Base-by-base conservation (phyloP, 2,329 filamentous ascomycete species). In the Coniella lustricola region DNA sequence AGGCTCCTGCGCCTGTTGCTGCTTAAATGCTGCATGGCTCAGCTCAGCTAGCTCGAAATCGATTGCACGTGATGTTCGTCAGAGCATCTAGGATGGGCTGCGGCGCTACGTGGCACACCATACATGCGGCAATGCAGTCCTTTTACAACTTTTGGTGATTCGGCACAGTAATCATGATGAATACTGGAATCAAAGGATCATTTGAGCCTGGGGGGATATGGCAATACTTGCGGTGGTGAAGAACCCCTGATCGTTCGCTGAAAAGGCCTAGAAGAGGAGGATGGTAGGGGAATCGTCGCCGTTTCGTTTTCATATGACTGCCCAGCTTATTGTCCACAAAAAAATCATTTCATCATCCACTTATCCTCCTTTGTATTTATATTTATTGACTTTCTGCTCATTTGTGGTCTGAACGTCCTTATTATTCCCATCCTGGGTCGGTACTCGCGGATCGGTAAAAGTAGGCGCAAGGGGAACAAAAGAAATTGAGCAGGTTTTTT, bases 301-400 rank as follows among this genome's bases (percentile, higher is more conserved):
- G 64, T 67, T 60, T 60, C 62, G n/a, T 59, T 62, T 56, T 55
- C 54, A 57, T 57, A 58, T 52, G 40, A 55, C 51, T 51, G 55
- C 46, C 53, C 54, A 57, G 57, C 56, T 54, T 57, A 61, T 60
- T 59, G 54, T 61, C 46, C 51, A 58, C 53, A 37, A 47, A 29
- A 29, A 5, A 37, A 53, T 48, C 51, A 48, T 48, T 44, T 50
- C 48, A 45, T 45, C 33, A 33, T 36, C 47, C 48, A 39, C 46
- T 36, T 41, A 36, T 51, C 46, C 56, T 46, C 55, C 60, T 66
- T 60, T 64, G 62, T 64, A 52, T 66, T 66, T 64, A 58, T 62
- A 64, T 31, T 14, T 39, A n/a, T 59, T 56, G 61, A 62, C n/a
- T 60, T 56, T 56, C 59, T 58, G 60, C 62, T 63, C 60, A 61